These are phyloP conservation scores for Leccinellum albellum DNA, from an alignment of 768 basidiomycete genomes.

Conservation along the genomic window DNA sequence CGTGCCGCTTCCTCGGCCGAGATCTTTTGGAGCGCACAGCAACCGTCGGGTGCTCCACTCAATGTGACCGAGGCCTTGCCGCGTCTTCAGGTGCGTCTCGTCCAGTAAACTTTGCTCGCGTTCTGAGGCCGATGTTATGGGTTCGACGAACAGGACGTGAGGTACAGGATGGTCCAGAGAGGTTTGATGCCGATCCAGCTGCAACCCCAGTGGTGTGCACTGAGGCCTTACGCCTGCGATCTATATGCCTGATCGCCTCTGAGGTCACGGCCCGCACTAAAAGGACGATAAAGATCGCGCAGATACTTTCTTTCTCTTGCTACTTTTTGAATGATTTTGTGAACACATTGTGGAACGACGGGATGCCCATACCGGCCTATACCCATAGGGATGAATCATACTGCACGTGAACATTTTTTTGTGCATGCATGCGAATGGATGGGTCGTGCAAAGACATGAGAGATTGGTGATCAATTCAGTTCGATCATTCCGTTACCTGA, in stretches of 20 bases:
- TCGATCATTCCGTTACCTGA: neutral
- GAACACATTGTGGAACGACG: neutral
- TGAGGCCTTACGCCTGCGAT: conserved; percentile 46
- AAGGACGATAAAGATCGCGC: neutral
- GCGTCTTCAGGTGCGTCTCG: conserved; percentile 39
- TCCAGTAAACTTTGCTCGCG: fast-evolving
- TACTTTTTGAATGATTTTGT: neutral
- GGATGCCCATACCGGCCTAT: neutral
- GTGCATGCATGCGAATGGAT: neutral
- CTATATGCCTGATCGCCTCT: conserved; percentile 15
- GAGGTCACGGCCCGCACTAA: neutral
- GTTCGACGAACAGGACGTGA: conserved; percentile 32
- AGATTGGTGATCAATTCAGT: neutral
- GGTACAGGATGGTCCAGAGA: conserved; percentile 46
- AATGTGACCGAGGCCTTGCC: conserved; percentile 41
- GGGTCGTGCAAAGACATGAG: neutral
- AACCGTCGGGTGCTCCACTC: conserved; percentile 33
- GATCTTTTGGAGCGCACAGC: conserved; percentile 49
- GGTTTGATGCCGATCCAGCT: conserved; percentile 46
- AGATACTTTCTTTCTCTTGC: neutral
- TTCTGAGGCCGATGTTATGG: neutral
- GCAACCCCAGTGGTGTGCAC: conserved; percentile 58
- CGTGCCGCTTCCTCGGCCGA: conserved; percentile 46
- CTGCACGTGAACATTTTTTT: neutral
- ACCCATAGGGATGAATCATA: neutral